Evolutionary conservation across 345 rosid species (phyloP).

Genomic region (Euphorbia pulcherrima): DNA sequence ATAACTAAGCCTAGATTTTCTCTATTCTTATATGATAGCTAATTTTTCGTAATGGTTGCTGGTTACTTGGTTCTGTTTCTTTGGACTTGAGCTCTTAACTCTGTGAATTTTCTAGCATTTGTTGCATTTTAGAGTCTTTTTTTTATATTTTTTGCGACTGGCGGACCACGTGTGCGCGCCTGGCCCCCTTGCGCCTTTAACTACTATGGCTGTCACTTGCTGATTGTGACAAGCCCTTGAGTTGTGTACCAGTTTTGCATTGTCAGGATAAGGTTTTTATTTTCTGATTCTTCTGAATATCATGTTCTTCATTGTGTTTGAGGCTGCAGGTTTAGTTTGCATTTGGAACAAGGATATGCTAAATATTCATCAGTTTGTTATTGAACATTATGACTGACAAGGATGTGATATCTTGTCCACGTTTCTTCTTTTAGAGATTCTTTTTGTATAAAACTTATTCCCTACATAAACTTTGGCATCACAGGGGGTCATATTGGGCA

Average conservation of each 20-base stretch:
- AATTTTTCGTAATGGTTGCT: no score
- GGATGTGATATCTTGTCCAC: not conserved
- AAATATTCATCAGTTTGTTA: slow-evolving; percentile 8
- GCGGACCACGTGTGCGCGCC: no score
- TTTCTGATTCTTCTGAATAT: not conserved
- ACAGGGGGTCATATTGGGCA: slow-evolving; percentile 97
- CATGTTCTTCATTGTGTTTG: not conserved
- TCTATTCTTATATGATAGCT: no score
- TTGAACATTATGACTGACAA: slow-evolving; percentile 6
- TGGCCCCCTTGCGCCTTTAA: no score
- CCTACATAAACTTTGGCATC: slow-evolving; percentile 43
- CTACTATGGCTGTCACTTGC: not conserved
- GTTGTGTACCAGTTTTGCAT: not conserved
- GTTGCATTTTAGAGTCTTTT: no score
- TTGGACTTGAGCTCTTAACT: no score
- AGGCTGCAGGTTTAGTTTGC: slow-evolving; percentile 6
- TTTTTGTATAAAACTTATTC: slow-evolving; percentile 20
- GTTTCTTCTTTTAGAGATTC: slow-evolving; percentile 3
- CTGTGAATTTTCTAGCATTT: no score
- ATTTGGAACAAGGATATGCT: slow-evolving; percentile 15
- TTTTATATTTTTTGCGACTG: no score
- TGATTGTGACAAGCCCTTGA: not conserved
- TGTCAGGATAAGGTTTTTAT: not conserved
- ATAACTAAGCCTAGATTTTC: no score
- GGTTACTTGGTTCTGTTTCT: no score